These are phyloP conservation scores for Dothidotthia symphoricarpi DNA, from an alignment of 2,329 filamentous ascomycete species.

Conservation along the genomic window DNA sequence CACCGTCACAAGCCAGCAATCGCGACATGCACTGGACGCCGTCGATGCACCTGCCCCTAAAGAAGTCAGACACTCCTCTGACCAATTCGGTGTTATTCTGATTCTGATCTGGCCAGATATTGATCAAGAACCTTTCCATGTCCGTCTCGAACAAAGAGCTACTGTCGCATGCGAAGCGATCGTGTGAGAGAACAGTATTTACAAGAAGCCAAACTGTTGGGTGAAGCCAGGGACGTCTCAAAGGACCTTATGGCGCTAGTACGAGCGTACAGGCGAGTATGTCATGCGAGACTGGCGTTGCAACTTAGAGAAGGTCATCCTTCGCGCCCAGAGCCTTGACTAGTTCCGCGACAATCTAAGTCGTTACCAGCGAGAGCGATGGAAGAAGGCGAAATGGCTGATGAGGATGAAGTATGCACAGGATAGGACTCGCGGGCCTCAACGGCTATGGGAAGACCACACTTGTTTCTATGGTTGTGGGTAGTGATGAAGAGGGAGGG, in stretches of 20 bases:
- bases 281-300: slow-evolving; percentile 61
- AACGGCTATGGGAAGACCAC: slow-evolving; percentile 85
- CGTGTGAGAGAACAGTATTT: slow-evolving; percentile 55
- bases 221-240: slow-evolving; percentile 58
- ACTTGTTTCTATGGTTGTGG: slow-evolving; percentile 68
- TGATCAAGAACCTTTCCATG: slow-evolving; percentile 68
- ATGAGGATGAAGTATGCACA: slow-evolving; percentile 77
- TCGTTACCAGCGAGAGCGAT: slow-evolving; percentile 66
- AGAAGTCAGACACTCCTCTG: slow-evolving; percentile 23
- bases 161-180: slow-evolving; percentile 57
- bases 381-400: slow-evolving; percentile 67
- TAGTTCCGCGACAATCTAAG: slow-evolving; percentile 75
- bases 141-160: slow-evolving; percentile 64
- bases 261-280: slow-evolving; percentile 60
- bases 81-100: not conserved
- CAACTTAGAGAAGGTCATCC: slow-evolving; percentile 67
- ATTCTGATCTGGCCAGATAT: slow-evolving; percentile 31
- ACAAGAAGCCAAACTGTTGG: slow-evolving; percentile 62
- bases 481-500: slow-evolving; percentile 36
- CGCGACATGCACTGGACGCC: slow-evolving; percentile 40
- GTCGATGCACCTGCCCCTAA: slow-evolving; percentile 41
- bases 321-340: slow-evolving; percentile 68
- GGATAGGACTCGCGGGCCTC: slow-evolving; percentile 72
- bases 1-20: slow-evolving; percentile 41
- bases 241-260: slow-evolving; percentile 59